Base-by-base conservation (phyloP, 2,329 filamentous ascomycete species). In the Penicillium sp. region DNA sequence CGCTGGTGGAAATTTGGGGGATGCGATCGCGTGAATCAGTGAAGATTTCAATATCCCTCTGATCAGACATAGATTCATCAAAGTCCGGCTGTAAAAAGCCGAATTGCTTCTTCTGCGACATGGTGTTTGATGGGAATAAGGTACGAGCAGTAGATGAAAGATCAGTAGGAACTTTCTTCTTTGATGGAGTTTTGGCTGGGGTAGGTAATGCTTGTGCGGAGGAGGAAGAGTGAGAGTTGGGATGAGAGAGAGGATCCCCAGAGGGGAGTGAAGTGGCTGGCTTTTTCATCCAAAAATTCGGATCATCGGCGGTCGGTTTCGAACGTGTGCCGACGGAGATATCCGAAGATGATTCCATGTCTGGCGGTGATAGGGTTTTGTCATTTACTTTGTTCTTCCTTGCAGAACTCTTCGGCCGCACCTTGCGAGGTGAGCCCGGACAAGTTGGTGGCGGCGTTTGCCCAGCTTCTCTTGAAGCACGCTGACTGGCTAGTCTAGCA, bases 21-120 rank as follows among this genome's bases (percentile, higher is more conserved):
- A 80, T 64, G 30, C 75, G 73, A 52, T 80, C 77, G 47, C 77
- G 73, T 16, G 74, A 74, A 50, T 82, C 78, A n/a, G 76, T 80
- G 61, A 72, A 81, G 44, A 82, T 77, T 34, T 73, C 60, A 30
- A 80, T 74, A 37, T 35, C 33, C 14, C 35, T 13, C 11, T 10
- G 17, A 8, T 23, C 30, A 3, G 38, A n/a, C 10, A 56, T 39
- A 18, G 64, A 55, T 10, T 64, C 57, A 17, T 56, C 54, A 30
- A 69, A 69, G 41, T 65, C 67, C 38, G 68, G 67, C 15, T 72
- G 52, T 1, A 67, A 69, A 44, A 67, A 71, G 14, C 61, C 65
- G 33, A 60, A 62, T 42, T 67, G 61, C 51, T 69, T 62, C 52
- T 70, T 72, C 45, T 67, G 67, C 6, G 72, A 67, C 16, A 65